Conservation (phyloP, 148 eudicot genomes). For the Chenopodium album region DNA sequence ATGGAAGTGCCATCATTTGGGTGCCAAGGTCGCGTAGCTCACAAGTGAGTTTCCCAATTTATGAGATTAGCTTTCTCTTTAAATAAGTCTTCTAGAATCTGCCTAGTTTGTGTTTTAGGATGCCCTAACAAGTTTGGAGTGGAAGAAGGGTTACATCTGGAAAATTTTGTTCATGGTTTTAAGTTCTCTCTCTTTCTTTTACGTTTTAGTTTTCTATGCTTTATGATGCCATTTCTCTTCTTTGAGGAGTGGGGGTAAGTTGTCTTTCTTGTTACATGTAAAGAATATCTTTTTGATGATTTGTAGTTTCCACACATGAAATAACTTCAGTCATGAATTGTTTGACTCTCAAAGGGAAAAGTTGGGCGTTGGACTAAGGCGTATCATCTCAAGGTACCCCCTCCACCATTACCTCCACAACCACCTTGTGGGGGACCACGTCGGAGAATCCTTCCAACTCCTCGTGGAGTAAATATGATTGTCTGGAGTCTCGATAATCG, state of each 20-base stretch:
- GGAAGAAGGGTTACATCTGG: neutral
- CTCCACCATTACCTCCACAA: constrained; percentile 92
- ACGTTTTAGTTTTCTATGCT: neutral
- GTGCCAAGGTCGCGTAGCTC: constrained; percentile 79
- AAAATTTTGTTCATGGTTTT: neutral
- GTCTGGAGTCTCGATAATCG: constrained; percentile 98
- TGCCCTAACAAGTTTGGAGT: neutral
- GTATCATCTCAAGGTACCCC: constrained; percentile 97
- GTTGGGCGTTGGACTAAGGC: constrained; percentile 81
- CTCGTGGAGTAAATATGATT: constrained; percentile 99
- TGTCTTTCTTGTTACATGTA: neutral
- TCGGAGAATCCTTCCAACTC: constrained; percentile 90
- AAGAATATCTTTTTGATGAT: constrained; percentile 1
- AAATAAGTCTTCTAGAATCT: neutral
- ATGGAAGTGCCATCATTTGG: constrained; percentile 99
- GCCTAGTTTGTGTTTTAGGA: neutral
- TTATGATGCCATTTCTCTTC: neutral
- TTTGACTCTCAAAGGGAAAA: constrained; percentile 57
- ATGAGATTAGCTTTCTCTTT: neutral
- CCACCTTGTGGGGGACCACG: constrained; percentile 99
- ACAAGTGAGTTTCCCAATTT: constrained; percentile 62
- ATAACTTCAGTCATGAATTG: neutral
- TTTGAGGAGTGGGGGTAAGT: neutral
- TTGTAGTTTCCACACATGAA: neutral
- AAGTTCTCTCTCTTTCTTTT: neutral